These are phyloP conservation scores for Candida maltosa DNA, from an alignment of 805 yeast species.

Conservation along the genomic window DNA sequence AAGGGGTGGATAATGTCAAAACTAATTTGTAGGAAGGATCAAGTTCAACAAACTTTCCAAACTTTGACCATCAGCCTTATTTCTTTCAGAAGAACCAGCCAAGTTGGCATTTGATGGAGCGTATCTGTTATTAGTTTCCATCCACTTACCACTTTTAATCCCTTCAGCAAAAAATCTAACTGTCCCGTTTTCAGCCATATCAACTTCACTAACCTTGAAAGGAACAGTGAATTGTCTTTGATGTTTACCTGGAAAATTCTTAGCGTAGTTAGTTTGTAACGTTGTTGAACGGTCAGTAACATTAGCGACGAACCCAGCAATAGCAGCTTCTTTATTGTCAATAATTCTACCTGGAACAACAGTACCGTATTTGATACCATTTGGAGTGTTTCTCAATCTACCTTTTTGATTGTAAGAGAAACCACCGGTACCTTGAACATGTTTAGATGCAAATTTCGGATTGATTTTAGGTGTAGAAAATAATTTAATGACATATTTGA, in stretches of 20 bases:
- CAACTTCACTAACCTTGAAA: conserved; percentile 38
- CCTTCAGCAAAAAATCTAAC: conserved; percentile 39
- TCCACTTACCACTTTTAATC: conserved; percentile 39
- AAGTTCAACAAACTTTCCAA: conserved; percentile 24
- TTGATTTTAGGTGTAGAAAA: conserved; percentile 20
- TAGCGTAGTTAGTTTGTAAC: conserved; percentile 38
- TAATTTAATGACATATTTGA: conserved; percentile 18
- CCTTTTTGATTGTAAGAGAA: conserved; percentile 69
- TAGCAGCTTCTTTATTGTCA: conserved; percentile 48
- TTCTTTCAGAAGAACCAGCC: conserved; percentile 31
- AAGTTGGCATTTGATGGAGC: conserved; percentile 31
- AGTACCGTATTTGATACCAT: conserved; percentile 55
- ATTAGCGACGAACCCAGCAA: conserved; percentile 42
- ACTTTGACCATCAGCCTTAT: conserved; percentile 20
- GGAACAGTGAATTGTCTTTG: conserved; percentile 42
- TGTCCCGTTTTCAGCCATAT: conserved; percentile 32
- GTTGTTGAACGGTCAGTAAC: conserved; percentile 32
- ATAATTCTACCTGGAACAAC: conserved; percentile 70
- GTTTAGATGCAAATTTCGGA: conserved; percentile 12
- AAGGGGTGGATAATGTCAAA: too few relatives aligned
- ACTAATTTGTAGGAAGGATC: conserved; percentile 11
- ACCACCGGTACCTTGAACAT: conserved; percentile 71
- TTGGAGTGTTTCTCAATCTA: conserved; percentile 64
- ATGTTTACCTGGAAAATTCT: conserved; percentile 38
- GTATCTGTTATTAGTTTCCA: conserved; percentile 18